Evolutionary conservation across 352 stramenopile species (phyloP).

Genomic region (Globisporangium takayamanum): DNA sequence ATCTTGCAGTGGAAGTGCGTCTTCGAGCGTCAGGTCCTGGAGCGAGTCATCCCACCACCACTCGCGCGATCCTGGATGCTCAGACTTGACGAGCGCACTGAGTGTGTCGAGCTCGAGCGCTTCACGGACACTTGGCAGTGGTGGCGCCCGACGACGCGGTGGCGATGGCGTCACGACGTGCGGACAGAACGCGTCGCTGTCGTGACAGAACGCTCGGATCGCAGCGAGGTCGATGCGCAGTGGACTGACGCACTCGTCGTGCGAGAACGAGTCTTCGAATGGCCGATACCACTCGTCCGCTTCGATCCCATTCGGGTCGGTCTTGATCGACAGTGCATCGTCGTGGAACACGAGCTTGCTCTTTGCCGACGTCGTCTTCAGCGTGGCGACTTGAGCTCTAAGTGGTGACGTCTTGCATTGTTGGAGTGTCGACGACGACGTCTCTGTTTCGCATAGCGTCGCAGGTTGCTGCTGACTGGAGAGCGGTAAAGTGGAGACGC

Average conservation of each 20-base stretch:
- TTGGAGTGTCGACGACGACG: not conserved
- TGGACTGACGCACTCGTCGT: not conserved
- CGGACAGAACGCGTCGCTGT: not conserved
- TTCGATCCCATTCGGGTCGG: not conserved
- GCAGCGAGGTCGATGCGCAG: slow-evolving; percentile 5
- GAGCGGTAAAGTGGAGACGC: slow-evolving; percentile 2
- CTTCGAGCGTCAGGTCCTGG: slow-evolving; percentile 29
- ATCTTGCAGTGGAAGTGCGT: slow-evolving; percentile 28
- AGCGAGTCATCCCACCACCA: slow-evolving; percentile 47
- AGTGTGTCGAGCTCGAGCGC: slow-evolving; percentile 2
- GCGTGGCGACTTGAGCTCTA: not conserved
- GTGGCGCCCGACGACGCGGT: not conserved
- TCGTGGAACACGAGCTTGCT: slow-evolving; percentile 6
- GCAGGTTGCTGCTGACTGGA: slow-evolving; percentile 1
- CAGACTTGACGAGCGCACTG: slow-evolving; percentile 7
- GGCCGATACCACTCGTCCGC: not conserved
- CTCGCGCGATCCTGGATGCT: slow-evolving; percentile 13
- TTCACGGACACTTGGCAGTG: slow-evolving; percentile 11
- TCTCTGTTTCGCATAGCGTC: not conserved
- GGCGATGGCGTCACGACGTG: not conserved
- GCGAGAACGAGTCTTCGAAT: not conserved
- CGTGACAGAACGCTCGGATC: not conserved
- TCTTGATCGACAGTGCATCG: not conserved
- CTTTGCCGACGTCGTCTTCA: not conserved
- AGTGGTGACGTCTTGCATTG: not conserved